Base-by-base conservation (phyloP, 2,329 filamentous ascomycete species). In the Hypomyces rosellus region DNA sequence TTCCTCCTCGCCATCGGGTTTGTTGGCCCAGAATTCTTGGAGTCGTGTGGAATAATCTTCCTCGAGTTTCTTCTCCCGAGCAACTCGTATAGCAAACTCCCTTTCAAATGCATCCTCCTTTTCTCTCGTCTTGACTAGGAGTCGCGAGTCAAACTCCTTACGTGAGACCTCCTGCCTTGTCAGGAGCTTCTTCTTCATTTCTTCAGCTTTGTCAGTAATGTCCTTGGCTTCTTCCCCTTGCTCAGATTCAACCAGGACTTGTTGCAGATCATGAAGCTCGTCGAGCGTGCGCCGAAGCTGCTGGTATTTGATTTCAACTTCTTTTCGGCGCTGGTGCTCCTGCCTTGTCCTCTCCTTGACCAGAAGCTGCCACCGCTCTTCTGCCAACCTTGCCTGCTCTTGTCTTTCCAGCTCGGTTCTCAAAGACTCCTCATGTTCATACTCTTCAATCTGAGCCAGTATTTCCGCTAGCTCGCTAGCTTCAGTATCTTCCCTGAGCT, bases 381-480 rank as follows among this genome's bases (percentile, higher is more conserved):
- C 65, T 7, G 68, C 66, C 7, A 64, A 41, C 8, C 63, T 63
- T 40, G 65, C 66, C 50, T 68, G 67, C 48, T 73, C 69, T 36
- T 67, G 64, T 2, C 66, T 65, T 33, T 67, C 59, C 37, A 69
- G 59, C 55, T 72, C 72, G 4, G 65, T 67, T 52, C 70, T 71
- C 42, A 63, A 64, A 1, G 68, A 69, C 58, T 77, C 72, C 48
- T 73, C 69, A 15, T 67, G 67, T 63, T 78, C 73, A 50, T 74
- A 72, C 45, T 75, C 74, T 41, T 69, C 76, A 4, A 81, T 72
- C 38, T 70, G 64, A 3, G 69, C 62, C 1, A 80, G 57, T 5
- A 73, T 71, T 18, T 71, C 65, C 2, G 64, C 59, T 33, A 69
- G 44, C 46, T 70, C 67, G 39, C 64, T 62, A 4, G 63, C 61